These are phyloP conservation scores for Claviceps arundinis DNA, from an alignment of 2,329 filamentous ascomycete genomes.

Conservation along the genomic window DNA sequence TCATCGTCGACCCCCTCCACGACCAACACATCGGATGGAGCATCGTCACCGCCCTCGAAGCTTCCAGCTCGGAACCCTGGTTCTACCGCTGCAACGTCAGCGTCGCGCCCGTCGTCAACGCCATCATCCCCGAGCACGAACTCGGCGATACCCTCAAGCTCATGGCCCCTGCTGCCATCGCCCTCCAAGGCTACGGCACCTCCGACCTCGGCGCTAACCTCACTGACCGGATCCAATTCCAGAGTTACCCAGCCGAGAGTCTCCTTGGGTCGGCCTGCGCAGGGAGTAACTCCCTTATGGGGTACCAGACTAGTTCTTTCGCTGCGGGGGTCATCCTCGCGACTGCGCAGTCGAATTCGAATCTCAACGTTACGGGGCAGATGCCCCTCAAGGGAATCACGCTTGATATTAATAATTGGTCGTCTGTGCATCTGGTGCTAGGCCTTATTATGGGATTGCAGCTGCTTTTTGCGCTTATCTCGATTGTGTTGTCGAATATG, in stretches of 20 bases:
- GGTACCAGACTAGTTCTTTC: conserved; percentile 21
- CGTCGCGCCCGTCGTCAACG: conserved; percentile 20
- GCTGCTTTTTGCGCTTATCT: conserved; percentile 13
- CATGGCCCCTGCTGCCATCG: conserved; percentile 24
- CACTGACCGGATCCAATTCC: conserved; percentile 16
- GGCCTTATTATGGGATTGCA: conserved; percentile 19
- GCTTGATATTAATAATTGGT: conserved; percentile 21
- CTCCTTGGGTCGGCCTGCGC: conserved; percentile 20
- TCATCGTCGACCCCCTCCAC: conserved; percentile 17
- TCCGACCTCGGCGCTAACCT: conserved; percentile 11
- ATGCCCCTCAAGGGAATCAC: conserved; percentile 18
- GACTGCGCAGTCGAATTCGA: conserved; percentile 17
- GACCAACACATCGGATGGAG: conserved; percentile 15
- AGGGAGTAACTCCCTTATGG: conserved; percentile 22
- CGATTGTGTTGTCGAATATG: conserved; percentile 13
- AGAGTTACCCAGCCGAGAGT: conserved; percentile 29
- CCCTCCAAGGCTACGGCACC: conserved; percentile 25
- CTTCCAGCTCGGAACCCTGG: conserved; percentile 22
- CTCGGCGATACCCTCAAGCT: conserved; percentile 21
- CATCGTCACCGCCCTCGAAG: conserved; percentile 24
- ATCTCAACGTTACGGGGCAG: conserved; percentile 14
- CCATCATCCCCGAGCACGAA: conserved; percentile 20
- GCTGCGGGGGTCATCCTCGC: conserved; percentile 22
- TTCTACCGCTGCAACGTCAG: conserved; percentile 28
- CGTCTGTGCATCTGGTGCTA: conserved; percentile 18